phyloP scores from a whole-genome alignment of 768 basidiomycete genomes.

The Xerocomus spinulosus region DNA sequence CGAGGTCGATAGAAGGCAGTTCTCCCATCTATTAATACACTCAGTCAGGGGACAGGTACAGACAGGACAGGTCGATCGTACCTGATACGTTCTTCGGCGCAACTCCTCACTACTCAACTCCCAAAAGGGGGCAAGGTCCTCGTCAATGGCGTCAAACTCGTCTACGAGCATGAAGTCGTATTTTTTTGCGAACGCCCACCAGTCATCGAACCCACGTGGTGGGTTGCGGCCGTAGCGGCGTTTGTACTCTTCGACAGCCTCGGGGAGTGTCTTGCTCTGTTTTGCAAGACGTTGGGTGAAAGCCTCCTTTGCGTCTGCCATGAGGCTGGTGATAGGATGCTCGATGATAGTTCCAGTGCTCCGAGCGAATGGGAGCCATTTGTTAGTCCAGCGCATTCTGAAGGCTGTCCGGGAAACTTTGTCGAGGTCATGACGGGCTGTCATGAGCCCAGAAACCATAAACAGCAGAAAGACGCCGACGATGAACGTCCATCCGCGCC shows the following conservation, averaged over 20 bases:
- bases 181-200: conserved; percentile 78
- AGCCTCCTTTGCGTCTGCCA: conserved; percentile 75
- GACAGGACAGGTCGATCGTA: conserved; percentile 16
- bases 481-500: conserved; percentile 37
- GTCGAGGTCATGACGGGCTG: conserved; percentile 28
- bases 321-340: conserved; percentile 86
- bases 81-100: conserved; percentile 56
- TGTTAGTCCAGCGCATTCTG: conserved; percentile 14
- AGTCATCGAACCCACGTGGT: conserved; percentile 86
- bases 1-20: conserved; percentile 80
- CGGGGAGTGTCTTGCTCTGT: conserved; percentile 77
- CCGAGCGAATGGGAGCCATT: conserved; percentile 19
- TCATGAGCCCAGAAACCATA: conserved; percentile 46
- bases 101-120: conserved; percentile 66
- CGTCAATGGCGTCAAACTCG: conserved; percentile 79
- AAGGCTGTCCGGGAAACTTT: background rate
- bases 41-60: background rate
- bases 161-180: conserved; percentile 78
- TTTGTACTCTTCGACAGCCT: conserved; percentile 80
- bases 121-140: conserved; percentile 87
- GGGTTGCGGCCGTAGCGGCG: conserved; percentile 73
- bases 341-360: conserved; percentile 11
- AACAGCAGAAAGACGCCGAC: conserved; percentile 43
- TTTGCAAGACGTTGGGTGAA: conserved; percentile 60
- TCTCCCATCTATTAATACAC: conserved; percentile 51